Percentiles rank a stretch among this genome's conserved stretches.
These are phyloP conservation scores for Phialophora tarda DNA, from an alignment of 2,329 filamentous ascomycete genomes.

Conservation along the genomic window DNA sequence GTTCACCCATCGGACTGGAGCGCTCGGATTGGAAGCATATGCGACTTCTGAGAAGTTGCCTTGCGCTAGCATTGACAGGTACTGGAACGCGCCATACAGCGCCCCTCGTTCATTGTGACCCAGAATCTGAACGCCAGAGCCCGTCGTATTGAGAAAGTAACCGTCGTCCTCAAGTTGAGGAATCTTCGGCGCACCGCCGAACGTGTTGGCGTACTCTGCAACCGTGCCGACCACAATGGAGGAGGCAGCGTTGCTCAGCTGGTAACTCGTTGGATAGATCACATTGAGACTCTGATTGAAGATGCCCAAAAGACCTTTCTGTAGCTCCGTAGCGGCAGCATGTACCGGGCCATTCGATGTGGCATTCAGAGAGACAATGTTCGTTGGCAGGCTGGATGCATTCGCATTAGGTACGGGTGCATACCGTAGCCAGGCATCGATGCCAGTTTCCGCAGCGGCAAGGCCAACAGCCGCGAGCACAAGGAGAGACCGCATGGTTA, in stretches of 20 bases:
- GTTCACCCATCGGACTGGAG: constrained; percentile 71
- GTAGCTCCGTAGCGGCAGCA: constrained; percentile 64
- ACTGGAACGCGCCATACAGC: constrained; percentile 72
- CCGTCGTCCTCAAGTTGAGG: constrained; percentile 52
- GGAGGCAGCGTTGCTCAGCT: constrained; percentile 36
- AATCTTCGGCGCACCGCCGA: constrained; percentile 33
- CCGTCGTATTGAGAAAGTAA: constrained; percentile 62
- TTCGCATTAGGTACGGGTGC: constrained; percentile 56
- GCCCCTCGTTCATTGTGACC: constrained; percentile 70
- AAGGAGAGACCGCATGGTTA: constrained; percentile 15
- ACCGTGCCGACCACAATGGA: constrained; percentile 45
- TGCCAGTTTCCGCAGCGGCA: constrained; percentile 62
- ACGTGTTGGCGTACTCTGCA: constrained; percentile 41
- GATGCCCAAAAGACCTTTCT: constrained; percentile 63
- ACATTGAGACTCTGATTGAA: constrained; percentile 57
- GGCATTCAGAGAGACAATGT: constrained; percentile 61
- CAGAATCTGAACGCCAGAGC: constrained; percentile 55
- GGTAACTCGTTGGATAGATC: constrained; percentile 43
- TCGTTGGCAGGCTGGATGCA: constrained; percentile 52
- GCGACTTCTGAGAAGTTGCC: constrained; percentile 58
- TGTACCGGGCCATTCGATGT: constrained; percentile 62
- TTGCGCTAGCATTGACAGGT: constrained; percentile 68
- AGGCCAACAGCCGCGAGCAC: constrained; percentile 23
- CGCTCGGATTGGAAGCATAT: constrained; percentile 62
- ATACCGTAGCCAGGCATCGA: constrained; percentile 69